Conservation (phyloP, 176 grass and related monocot genomes). For the Tillandsia fasciculata region DNA sequence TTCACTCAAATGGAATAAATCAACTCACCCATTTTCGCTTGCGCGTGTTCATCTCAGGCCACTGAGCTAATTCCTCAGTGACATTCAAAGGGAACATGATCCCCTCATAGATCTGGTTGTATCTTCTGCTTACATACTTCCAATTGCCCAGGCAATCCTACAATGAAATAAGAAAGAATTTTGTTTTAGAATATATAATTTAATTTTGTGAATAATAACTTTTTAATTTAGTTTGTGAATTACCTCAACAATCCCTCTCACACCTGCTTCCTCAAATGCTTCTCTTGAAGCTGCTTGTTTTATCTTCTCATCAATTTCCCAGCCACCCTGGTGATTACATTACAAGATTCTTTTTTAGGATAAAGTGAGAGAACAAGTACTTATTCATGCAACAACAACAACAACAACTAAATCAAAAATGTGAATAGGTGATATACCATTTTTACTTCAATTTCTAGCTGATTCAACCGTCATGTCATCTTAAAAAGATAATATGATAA, state of each 20-base stretch:
- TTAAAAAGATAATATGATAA: too few species aligned
- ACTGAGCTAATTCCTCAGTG: conserved; percentile 51
- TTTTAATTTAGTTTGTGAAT: too few species aligned
- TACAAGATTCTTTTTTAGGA: too few species aligned
- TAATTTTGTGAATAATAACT: too few species aligned
- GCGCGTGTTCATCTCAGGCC: conserved; percentile 79
- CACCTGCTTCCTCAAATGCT: conserved; percentile 15
- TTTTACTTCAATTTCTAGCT: too few species aligned
- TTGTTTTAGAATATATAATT: too few species aligned
- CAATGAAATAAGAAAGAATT: neutral
- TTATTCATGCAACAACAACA: too few species aligned
- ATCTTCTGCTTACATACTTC: conserved; percentile 77
- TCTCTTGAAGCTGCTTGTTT: conserved; percentile 8
- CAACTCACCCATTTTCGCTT: conserved; percentile 63
- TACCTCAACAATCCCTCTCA: conserved; percentile 11
- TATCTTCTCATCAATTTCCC: conserved; percentile 14
- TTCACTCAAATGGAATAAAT: neutral
- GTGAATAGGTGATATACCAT: too few species aligned
- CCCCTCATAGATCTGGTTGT: conserved; percentile 57
- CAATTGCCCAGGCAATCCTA: conserved; percentile 41
- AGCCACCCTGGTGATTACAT: conserved; percentile 2
- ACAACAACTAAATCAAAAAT: too few species aligned
- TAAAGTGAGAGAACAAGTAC: too few species aligned
- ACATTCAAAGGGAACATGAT: conserved; percentile 79
- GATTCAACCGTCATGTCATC: too few species aligned